Percentiles rank a stretch among this genome's conserved stretches.
Evolutionary conservation across 2,329 filamentous ascomycete species (phyloP).

Genomic region (Xylaria sp.): DNA sequence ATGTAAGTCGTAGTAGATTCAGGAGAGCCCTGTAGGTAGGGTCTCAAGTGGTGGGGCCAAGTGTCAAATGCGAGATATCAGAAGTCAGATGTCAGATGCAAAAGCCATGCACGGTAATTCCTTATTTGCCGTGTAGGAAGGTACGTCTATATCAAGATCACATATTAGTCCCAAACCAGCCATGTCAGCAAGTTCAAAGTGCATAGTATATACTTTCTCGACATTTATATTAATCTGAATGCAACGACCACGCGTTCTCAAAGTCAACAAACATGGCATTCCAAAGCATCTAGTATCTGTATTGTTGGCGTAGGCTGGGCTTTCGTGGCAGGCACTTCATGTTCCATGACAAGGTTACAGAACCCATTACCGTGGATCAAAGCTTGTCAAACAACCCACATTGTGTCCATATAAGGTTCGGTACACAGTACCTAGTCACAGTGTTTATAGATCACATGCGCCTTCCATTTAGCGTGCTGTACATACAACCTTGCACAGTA

Average conservation of each 20-base stretch:
- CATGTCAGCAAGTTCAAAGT: background rate
- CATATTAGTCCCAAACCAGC: background rate
- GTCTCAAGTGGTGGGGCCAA: conserved; percentile 5
- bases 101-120: background rate
- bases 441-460: no score
- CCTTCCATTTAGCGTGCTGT: no score
- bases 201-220: no score
- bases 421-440: background rate
- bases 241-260: background rate
- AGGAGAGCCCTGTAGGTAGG: background rate
- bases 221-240: background rate
- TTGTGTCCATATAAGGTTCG: conserved; percentile 11
- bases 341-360: conserved; percentile 5
- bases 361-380: conserved; percentile 30
- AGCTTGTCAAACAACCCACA: no score
- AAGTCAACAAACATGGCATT: background rate
- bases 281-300: background rate
- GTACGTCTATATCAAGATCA: background rate
- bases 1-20: background rate
- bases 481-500: no score
- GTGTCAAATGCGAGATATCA: conserved; percentile 18
- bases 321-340: no score
- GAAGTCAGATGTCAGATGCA: conserved; percentile 9
- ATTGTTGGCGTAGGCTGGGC: background rate
- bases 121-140: background rate